Conservation (phyloP, 140 eudicot genomes). For the Erigeron philadelphicus region DNA sequence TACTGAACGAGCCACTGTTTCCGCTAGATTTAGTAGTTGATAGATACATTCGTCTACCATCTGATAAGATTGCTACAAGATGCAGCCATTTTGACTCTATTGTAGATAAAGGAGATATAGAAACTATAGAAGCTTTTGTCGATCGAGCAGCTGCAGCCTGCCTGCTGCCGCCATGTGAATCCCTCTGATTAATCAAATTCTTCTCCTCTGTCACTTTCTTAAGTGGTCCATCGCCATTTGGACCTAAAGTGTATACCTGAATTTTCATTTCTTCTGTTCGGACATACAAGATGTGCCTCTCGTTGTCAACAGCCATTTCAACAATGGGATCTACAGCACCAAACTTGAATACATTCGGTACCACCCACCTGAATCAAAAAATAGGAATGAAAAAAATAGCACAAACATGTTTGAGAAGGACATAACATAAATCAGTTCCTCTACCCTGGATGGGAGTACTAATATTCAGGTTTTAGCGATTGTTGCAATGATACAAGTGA, state of each 20-base stretch:
- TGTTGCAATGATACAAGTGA: not conserved
- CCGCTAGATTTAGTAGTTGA: conserved; percentile 75
- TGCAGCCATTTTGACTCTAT: conserved; percentile 90
- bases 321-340: conserved; percentile 94
- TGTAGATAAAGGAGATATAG: conserved; percentile 81
- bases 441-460: not conserved
- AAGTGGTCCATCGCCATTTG: conserved; percentile 83
- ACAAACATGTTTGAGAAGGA: conserved; percentile 1
- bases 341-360: conserved; percentile 87
- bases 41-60: conserved; percentile 96
- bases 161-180: conserved; percentile 52
- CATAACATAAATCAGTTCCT: conserved; percentile 8
- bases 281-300: conserved; percentile 80
- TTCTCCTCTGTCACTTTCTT: conserved; percentile 90
- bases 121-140: conserved; percentile 72
- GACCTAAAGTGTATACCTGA: conserved; percentile 77
- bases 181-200: conserved; percentile 81
- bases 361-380: conserved; percentile 67
- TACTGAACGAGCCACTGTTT: conserved; percentile 44
- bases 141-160: conserved; percentile 63
- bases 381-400: not conserved
- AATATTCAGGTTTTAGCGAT: conserved; percentile 1
- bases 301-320: conserved; percentile 91
- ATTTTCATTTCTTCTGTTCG: conserved; percentile 95
- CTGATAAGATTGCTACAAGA: conserved; percentile 92